Evolutionary conservation across 768 basidiomycete species (phyloP), one percentile per base, ranked within the genome.

Genomic region (Pleurotus cornucopiae): DNA sequence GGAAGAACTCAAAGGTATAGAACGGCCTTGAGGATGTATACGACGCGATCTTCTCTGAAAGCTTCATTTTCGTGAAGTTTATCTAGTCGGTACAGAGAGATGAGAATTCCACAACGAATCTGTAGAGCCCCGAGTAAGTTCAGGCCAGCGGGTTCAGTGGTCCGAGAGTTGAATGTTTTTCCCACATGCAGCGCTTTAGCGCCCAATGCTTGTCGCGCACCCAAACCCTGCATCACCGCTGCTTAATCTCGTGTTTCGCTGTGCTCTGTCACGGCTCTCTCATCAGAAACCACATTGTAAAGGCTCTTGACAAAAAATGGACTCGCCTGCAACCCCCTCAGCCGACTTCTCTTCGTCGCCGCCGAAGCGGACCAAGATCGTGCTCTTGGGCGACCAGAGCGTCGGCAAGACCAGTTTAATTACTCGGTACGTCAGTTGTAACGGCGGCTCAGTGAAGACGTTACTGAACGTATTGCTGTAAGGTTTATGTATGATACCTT

Each of bases 401-500:
- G 97, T 98, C 52, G 97, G 97, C 46, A 99, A 99, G 83, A 99
- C 97, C 4, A 93, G 91, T 75, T 81, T 99, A 59, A 99, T 99
- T 70, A 98, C 97, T 55, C 84, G 97, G 84, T 94, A 68, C 66
- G 77, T 69, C 59, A 38, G 59, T 55, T 26, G 41, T 34, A 53
- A 59, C 58, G 49, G 47, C 48, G 47, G 38, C 58, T 34, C 11
- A 9, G 44, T 46, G n/a, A 16, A 25, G 40, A 48, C 57, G 45
- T 58, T 58, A 59, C 56, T 25, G n/a, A 44, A 52, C 54, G 11
- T 11, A 18, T 34, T 44, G 46, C 44, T 23, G 30, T 6, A 55
- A 95, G 92, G 74, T 91, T 91, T 70, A 95, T 98, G 97, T 99
- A 99, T 70, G 97, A 99, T 74, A 98, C 97, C 0, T 99, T 99